phyloP scores from a whole-genome alignment of 176 grass and related monocot species.

The Oryza coarctata region DNA sequence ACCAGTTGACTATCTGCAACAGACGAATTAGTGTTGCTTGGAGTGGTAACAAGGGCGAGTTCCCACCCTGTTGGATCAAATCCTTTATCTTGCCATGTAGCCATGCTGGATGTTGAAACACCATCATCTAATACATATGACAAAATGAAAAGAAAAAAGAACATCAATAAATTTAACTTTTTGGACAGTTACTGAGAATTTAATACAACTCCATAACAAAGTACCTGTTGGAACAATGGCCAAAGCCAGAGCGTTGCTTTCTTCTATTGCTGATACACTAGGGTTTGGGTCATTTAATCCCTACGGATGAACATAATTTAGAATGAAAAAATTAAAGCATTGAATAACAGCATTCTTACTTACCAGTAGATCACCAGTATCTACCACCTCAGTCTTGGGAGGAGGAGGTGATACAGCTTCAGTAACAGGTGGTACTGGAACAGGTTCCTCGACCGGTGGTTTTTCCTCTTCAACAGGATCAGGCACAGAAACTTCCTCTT shows the following conservation, averaged over 20 bases:
- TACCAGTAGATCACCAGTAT: slow-evolving; percentile 88
- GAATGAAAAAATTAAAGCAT: slow-evolving; percentile 9
- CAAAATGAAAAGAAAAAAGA: slow-evolving; percentile 10
- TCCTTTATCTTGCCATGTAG: slow-evolving; percentile 68
- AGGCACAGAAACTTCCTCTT: slow-evolving; percentile 53
- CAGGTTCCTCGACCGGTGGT: slow-evolving; percentile 56
- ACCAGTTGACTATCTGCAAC: slow-evolving; percentile 70
- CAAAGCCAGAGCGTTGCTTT: slow-evolving; percentile 86
- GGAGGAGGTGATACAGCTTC: slow-evolving; percentile 59
- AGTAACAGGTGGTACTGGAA: slow-evolving; percentile 25
- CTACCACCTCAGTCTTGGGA: slow-evolving; percentile 34
- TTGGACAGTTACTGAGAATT: background rate
- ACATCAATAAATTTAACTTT: background rate
- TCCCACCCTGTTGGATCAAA: slow-evolving; percentile 99
- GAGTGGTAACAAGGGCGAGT: slow-evolving; percentile 88
- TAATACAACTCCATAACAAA: background rate
- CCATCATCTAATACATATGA: slow-evolving; percentile 45
- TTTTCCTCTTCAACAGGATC: slow-evolving; percentile 64
- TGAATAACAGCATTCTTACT: slow-evolving; percentile 24
- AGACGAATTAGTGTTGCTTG: slow-evolving; percentile 62
- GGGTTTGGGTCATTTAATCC: slow-evolving; percentile 74
- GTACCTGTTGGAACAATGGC: slow-evolving; percentile 77
- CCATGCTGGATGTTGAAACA: slow-evolving; percentile 42
- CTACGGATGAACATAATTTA: slow-evolving; percentile 38
- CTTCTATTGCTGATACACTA: slow-evolving; percentile 85